Conservation (phyloP, 345 rosid genomes). For the Moricandia arvensis region DNA sequence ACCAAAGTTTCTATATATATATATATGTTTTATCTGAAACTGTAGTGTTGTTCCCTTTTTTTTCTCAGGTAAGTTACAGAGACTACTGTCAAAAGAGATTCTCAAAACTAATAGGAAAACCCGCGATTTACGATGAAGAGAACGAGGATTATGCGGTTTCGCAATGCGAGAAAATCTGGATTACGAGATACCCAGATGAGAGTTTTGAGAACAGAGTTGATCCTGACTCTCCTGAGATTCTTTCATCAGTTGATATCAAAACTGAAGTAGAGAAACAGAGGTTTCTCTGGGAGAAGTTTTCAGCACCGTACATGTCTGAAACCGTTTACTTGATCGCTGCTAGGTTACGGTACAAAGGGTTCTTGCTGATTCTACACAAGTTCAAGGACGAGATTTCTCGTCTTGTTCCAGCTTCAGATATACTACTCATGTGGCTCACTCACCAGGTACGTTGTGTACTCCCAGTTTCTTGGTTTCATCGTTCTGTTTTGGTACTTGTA, state of each 20-base stretch:
- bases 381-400: constrained; percentile 43
- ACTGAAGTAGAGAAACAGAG: constrained; percentile 52
- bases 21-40: background rate
- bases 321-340: constrained; percentile 69
- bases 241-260: constrained; percentile 39
- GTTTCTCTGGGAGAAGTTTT: constrained; percentile 50
- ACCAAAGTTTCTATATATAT: background rate
- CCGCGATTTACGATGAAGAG: constrained; percentile 63
- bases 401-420: constrained; percentile 67
- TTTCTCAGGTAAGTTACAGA: constrained; percentile 57
- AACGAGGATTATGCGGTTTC: constrained; percentile 76
- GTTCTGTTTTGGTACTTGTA: background rate
- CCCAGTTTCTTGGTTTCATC: background rate
- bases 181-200: constrained; percentile 53
- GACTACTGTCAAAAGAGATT: constrained; percentile 69
- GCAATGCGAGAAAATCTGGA: constrained; percentile 73
- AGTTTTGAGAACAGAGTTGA: constrained; percentile 70
- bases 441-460: constrained; percentile 54
- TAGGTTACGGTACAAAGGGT: constrained; percentile 72
- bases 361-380: constrained; percentile 53
- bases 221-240: constrained; percentile 35
- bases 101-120: constrained; percentile 78
- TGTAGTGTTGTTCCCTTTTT: background rate
- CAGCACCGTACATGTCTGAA: constrained; percentile 66
- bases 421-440: constrained; percentile 75